These are phyloP conservation scores for Aspergillus nidulans DNA, from an alignment of 495 filamentous ascomycete species.

Conservation along the genomic window DNA sequence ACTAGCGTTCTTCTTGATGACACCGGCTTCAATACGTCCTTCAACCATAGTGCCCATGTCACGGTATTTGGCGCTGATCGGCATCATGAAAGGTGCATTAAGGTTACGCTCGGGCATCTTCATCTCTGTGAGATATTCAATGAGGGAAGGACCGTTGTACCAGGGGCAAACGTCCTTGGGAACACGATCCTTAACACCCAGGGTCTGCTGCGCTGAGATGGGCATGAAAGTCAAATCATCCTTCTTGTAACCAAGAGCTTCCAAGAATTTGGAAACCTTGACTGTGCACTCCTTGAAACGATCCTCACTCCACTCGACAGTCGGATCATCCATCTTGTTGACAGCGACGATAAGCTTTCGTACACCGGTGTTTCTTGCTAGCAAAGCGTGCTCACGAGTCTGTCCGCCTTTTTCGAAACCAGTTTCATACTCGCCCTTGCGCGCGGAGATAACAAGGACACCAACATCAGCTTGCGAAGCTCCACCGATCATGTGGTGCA, in stretches of 20 bases:
- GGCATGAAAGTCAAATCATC: constrained; percentile 93
- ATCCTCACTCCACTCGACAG: constrained; percentile 89
- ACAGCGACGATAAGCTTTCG: constrained; percentile 90
- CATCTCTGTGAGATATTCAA: constrained; percentile 92
- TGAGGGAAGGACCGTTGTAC: constrained; percentile 87
- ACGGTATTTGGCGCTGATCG: constrained; percentile 87
- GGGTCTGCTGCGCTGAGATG: constrained; percentile 79
- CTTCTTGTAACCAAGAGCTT: constrained; percentile 91
- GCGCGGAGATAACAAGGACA: constrained; percentile 90
- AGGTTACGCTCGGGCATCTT: constrained; percentile 88
- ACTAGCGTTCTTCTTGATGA: constrained; percentile 77
- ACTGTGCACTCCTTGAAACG: constrained; percentile 88
- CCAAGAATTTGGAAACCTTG: constrained; percentile 84
- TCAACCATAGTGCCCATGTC: constrained; percentile 98
- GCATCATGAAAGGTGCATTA: constrained; percentile 99
- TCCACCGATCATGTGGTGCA: constrained; percentile 94
- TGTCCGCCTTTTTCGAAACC: constrained; percentile 99
- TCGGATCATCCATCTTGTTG: constrained; percentile 98
- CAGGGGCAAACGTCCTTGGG: constrained; percentile 71
- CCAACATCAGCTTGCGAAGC: constrained; percentile 96
- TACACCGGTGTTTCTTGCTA: constrained; percentile 97
- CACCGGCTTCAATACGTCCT: constrained; percentile 92
- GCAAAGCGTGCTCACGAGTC: constrained; percentile 92
- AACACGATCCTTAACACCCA: constrained; percentile 85
- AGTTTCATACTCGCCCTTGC: constrained; percentile 98